These are phyloP conservation scores for Pseudogymnoascus verrucosus DNA, from an alignment of 2,329 filamentous ascomycete genomes.

Conservation along the genomic window DNA sequence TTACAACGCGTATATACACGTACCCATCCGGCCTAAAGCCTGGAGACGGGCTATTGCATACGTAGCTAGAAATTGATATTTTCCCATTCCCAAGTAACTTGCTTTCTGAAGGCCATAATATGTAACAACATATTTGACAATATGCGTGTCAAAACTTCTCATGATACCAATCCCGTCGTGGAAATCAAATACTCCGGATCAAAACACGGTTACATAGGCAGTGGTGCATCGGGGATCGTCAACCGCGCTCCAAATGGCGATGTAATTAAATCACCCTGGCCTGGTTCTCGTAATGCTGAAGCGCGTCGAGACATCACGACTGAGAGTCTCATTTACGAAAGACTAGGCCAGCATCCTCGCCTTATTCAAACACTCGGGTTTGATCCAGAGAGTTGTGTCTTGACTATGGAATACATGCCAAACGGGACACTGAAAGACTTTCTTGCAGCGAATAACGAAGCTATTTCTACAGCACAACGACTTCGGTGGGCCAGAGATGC, in stretches of 20 bases:
- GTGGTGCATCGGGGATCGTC: slow-evolving; percentile 15
- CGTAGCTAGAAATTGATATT: neutral
- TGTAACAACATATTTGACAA: neutral
- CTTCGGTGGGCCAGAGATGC: slow-evolving; percentile 28
- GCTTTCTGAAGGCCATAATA: neutral
- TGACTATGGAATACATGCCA: slow-evolving; percentile 24
- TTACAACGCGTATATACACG: neutral
- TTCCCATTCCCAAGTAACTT: neutral
- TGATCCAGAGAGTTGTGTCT: slow-evolving; percentile 19
- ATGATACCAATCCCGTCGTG: neutral
- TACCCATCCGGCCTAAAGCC: neutral
- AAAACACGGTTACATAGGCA: slow-evolving; percentile 10
- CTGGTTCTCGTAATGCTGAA: slow-evolving; percentile 9
- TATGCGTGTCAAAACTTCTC: neutral
- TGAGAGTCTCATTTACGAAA: slow-evolving; percentile 23
- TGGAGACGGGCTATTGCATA: neutral
- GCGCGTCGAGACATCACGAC: slow-evolving; percentile 17
- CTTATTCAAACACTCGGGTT: slow-evolving; percentile 20
- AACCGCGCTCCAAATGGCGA: slow-evolving; percentile 13
- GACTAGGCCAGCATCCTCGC: slow-evolving; percentile 18
- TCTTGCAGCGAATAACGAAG: slow-evolving; percentile 14
- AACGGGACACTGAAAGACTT: slow-evolving; percentile 23
- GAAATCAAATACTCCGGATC: slow-evolving; percentile 9
- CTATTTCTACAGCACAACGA: slow-evolving; percentile 17
- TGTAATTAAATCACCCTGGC: slow-evolving; percentile 17